A percentile compares a stretch with the other conserved stretches of the same genome.
phyloP scores from a whole-genome alignment of 495 filamentous ascomycete species.

The Podospora fimiseda region DNA sequence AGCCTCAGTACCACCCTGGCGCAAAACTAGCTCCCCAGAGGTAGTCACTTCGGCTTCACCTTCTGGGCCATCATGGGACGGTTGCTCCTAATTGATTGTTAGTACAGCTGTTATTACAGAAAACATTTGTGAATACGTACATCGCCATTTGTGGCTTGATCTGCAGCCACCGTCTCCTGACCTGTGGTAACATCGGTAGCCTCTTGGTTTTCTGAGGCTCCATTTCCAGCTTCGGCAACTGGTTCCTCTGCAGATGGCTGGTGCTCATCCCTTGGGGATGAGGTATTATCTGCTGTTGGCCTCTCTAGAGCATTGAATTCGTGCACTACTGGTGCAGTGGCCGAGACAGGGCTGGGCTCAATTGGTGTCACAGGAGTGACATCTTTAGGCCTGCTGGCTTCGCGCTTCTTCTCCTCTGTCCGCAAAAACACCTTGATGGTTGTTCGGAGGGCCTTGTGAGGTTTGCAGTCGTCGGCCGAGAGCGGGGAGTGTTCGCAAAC shows the following conservation, averaged over 20 bases:
- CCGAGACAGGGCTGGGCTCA: slow-evolving; percentile 25
- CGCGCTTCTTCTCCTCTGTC: slow-evolving; percentile 80
- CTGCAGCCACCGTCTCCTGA: slow-evolving; percentile 4
- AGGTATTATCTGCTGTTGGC: slow-evolving; percentile 1
- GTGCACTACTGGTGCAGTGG: slow-evolving; percentile 12
- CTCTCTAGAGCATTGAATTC: slow-evolving; percentile 10
- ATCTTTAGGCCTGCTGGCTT: slow-evolving; percentile 49
- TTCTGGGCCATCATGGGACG: not conserved
- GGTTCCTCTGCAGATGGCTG: not conserved
- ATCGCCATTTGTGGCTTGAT: not conserved
- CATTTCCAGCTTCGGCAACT: slow-evolving; percentile 7
- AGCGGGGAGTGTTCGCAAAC: slow-evolving; percentile 89
- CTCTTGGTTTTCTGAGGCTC: slow-evolving; percentile 19
- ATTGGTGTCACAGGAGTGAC: slow-evolving; percentile 41
- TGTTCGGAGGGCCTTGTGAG: slow-evolving; percentile 78
- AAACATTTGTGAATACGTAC: slow-evolving; percentile 2
- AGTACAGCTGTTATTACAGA: not conserved
- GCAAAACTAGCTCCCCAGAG: slow-evolving; percentile 4
- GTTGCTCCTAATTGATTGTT: slow-evolving; percentile 16
- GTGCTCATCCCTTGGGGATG: slow-evolving; percentile 5
- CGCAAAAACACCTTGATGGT: slow-evolving; percentile 85
- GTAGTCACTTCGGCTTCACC: slow-evolving; percentile 4
- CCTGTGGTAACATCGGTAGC: slow-evolving; percentile 14
- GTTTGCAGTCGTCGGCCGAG: slow-evolving; percentile 75
- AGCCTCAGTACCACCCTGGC: slow-evolving; percentile 13